Evolutionary conservation across 1,284 basidiomycete genomes (phyloP).

Genomic region (Macrocybe sp.): DNA sequence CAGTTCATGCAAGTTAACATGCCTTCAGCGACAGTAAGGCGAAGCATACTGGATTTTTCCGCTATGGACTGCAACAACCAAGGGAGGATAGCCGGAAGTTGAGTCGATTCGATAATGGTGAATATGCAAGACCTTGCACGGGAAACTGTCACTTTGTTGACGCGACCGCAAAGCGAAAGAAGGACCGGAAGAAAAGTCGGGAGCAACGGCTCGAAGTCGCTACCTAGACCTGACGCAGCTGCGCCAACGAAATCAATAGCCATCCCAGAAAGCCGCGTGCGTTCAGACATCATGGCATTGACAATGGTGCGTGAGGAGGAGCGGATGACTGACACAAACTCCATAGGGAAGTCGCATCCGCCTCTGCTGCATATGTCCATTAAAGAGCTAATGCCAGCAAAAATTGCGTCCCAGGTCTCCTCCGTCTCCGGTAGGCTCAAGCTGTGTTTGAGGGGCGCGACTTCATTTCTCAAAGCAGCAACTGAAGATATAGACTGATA

Average conservation of each 20-base stretch:
- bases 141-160: constrained; percentile 76
- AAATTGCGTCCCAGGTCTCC: constrained; percentile 80
- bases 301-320: constrained; percentile 52
- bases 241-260: constrained; percentile 62
- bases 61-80: constrained; percentile 56
- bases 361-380: constrained; percentile 54
- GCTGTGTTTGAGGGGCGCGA: constrained; percentile 37
- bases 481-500: constrained; percentile 9
- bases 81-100: constrained; percentile 62
- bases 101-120: constrained; percentile 63
- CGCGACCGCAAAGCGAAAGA: constrained; percentile 64
- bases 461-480: constrained; percentile 18
- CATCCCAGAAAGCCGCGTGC: constrained; percentile 69
- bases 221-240: constrained; percentile 53
- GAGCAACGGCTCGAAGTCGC: constrained; percentile 66
- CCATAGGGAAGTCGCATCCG: constrained; percentile 48
- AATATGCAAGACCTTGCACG: constrained; percentile 60
- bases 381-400: constrained; percentile 48
- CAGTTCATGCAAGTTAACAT: constrained; percentile 64
- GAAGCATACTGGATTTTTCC: constrained; percentile 67
- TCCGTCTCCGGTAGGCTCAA: constrained; percentile 68
- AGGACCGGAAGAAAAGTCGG: constrained; percentile 65
- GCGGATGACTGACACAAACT: constrained; percentile 52
- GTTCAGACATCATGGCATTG: constrained; percentile 67
- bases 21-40: constrained; percentile 61